Percentiles rank a stretch among this genome's conserved stretches.
Evolutionary conservation across 2,329 filamentous ascomycete species (phyloP).

Genomic region (Phialophora expanda): DNA sequence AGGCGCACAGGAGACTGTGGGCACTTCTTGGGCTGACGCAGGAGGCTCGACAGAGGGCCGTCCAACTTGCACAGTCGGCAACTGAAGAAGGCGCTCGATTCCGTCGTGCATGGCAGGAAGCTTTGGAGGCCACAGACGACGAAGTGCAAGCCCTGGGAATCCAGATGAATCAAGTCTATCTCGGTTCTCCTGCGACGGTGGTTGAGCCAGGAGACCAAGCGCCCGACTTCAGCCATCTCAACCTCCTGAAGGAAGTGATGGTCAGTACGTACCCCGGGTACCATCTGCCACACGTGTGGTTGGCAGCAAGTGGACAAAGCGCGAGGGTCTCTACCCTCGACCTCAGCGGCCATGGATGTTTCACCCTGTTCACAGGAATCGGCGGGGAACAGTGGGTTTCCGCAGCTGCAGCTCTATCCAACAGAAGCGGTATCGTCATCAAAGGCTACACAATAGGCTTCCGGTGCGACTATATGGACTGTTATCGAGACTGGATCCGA

Average conservation of each 20-base stretch:
- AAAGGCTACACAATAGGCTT: neutral
- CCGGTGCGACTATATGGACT: conserved; percentile 1
- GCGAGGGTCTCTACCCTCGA: conserved; percentile 50
- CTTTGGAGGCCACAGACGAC: neutral
- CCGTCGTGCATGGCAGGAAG: too few relatives aligned
- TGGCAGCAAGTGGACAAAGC: conserved; percentile 44
- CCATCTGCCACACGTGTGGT: conserved; percentile 66
- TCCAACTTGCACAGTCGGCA: too few relatives aligned
- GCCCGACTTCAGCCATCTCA: conserved; percentile 37
- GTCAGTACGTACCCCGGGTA: conserved; percentile 63
- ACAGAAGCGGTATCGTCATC: too few relatives aligned
- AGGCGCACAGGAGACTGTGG: conserved; percentile 56
- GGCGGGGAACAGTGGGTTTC: neutral
- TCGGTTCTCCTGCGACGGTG: conserved; percentile 50
- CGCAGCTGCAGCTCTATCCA: neutral
- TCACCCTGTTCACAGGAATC: conserved; percentile 6
- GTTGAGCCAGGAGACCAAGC: conserved; percentile 52
- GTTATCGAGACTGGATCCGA: neutral
- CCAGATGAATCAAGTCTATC: conserved; percentile 60
- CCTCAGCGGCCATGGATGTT: conserved; percentile 59
- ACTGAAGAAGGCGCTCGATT: too few relatives aligned
- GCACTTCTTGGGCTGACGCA: conserved; percentile 42
- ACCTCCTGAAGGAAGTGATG: conserved; percentile 52
- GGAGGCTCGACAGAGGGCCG: neutral
- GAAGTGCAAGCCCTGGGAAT: neutral